Evolutionary conservation across 305 asterid genomes (phyloP), one percentile per base, ranked within the genome.

Genomic region (Solanum hybrid): DNA sequence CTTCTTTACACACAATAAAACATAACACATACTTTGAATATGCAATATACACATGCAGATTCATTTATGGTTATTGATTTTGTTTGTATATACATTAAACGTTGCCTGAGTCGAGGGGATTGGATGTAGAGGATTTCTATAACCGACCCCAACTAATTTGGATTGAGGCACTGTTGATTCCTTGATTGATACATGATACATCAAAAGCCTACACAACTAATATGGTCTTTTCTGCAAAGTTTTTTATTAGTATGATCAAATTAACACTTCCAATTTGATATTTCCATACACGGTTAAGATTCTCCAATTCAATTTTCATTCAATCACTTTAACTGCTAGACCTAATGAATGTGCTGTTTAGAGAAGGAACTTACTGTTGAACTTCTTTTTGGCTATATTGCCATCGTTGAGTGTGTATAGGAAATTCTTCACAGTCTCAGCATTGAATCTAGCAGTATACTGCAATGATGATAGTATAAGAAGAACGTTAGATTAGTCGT

Each of bases 371-470:
- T 94, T 91, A 96, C 99, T 87, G 90, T 96, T 97, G 94, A 96
- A 89, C 90, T 95, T 97, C 96, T 96, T 96, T 93, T 96, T 96
- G 22, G 99, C 51, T 92, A 97, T 96, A 92, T 94, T 95, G 91
- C 98, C 95, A 87, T 95, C 88, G 87, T 97, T 97, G 91, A 96
- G 96, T 14, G 94, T 82, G 91, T 96, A 93, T 86, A 97, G 89
- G 91, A 95, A 96, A 76, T 92, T 96, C 95, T 96, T 97, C 92
- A 97, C 98, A 20, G 95, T 74, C 90, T 96, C 99, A 39, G 98
- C 99, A 92, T 92, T 96, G 93, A 97, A 97, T 40, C 98, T 97
- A 89, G 99, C 98, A 90, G 96, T 92, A 89, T 96, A 96, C 99
- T 96, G 96, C 90, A 93, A 90, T 86, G 2, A 29, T 84, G 28